Evolutionary conservation across 2,329 filamentous ascomycete genomes (phyloP).

Genomic region (Sphaerostilbella broomeana): DNA sequence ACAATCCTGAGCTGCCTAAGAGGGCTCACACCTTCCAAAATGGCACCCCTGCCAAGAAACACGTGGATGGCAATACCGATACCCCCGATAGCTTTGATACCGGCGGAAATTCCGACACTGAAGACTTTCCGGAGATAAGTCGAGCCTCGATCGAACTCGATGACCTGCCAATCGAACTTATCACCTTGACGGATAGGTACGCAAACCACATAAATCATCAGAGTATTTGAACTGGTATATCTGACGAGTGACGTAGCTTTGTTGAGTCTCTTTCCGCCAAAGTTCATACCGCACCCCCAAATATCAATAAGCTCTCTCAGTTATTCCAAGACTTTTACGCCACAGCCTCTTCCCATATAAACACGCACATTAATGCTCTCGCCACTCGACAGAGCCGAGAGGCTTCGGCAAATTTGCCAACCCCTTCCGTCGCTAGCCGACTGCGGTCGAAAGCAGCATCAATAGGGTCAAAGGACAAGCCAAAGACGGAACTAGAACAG

Average conservation of each 20-base stretch:
- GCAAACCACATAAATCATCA: too few species aligned
- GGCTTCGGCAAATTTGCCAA: slow-evolving; percentile 47
- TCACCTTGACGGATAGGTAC: slow-evolving; percentile 82
- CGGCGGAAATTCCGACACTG: slow-evolving; percentile 33
- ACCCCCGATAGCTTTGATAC: slow-evolving; percentile 46
- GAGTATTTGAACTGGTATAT: too few species aligned
- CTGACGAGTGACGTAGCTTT: slow-evolving; percentile 52
- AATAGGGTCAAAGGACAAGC: slow-evolving; percentile 46
- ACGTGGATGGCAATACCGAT: slow-evolving; percentile 22
- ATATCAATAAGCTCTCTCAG: slow-evolving; percentile 73
- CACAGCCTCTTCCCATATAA: slow-evolving; percentile 72
- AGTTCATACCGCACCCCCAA: slow-evolving; percentile 76
- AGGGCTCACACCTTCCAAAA: slow-evolving; percentile 43
- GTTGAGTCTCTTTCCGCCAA: slow-evolving; percentile 84
- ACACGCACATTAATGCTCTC: slow-evolving; percentile 77
- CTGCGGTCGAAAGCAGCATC: slow-evolving; percentile 50
- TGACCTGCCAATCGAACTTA: slow-evolving; percentile 87
- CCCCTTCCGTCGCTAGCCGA: slow-evolving; percentile 51
- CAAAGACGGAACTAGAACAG: slow-evolving; percentile 48
- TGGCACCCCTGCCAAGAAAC: slow-evolving; percentile 25
- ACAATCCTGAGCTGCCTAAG: slow-evolving; percentile 31
- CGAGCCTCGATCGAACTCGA: slow-evolving; percentile 66
- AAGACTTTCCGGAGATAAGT: slow-evolving; percentile 41
- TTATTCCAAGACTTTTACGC: slow-evolving; percentile 93
- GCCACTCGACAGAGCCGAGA: slow-evolving; percentile 68